Base-by-base conservation (phyloP, 2,329 filamentous ascomycete species). In the Fusarium sp. region DNA sequence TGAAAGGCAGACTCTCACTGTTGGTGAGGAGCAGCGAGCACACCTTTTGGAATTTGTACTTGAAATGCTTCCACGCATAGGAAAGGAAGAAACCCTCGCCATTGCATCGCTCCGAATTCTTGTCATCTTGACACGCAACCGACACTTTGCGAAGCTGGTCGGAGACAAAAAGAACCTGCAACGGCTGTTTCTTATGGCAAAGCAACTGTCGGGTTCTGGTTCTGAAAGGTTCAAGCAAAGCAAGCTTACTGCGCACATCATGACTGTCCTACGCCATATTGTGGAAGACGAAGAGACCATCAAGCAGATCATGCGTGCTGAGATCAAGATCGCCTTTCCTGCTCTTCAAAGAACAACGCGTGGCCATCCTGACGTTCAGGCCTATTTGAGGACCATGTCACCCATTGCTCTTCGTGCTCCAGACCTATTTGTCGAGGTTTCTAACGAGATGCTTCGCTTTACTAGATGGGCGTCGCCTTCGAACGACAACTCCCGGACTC, bases 281-380 rank as follows among this genome's bases (percentile, higher is more conserved):
- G 89, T 98, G 57, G 96, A 99, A 80, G 97, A 99, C 76, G 94
- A 97, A 52, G 91, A 94, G 20, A 96, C 92, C 3, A 87, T 98
- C 65, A 93, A 92, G 71, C 93, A 98, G 77, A 91, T 97, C 65
- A 98, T 99, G 92, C 88, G 91, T 54, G 92, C 91, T 29, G 95
- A 98, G 77, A 97, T 99, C 74, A 89, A 90, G 69, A 83, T 88
- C n/a, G 90, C 88, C 74, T 93, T 98, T 71, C 90, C 93, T 57
- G 85, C 86, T 65, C 77, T 81, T 8, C 80, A 81, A 24, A 79
- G 85, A 37, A 83, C 80, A 45, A 77, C 81, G 30, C 87, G 91
- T 41, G 83, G 86, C 42, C 74, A 78, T 41, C 83, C 88, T 32
- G 95, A 98, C 72, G 89, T 92, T 4, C 85, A 87, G 11, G 86